Percentiles rank a stretch among this genome's conserved stretches.
Conservation (phyloP, 768 basidiomycete species). For the Aureoboletus auriporus region DNA sequence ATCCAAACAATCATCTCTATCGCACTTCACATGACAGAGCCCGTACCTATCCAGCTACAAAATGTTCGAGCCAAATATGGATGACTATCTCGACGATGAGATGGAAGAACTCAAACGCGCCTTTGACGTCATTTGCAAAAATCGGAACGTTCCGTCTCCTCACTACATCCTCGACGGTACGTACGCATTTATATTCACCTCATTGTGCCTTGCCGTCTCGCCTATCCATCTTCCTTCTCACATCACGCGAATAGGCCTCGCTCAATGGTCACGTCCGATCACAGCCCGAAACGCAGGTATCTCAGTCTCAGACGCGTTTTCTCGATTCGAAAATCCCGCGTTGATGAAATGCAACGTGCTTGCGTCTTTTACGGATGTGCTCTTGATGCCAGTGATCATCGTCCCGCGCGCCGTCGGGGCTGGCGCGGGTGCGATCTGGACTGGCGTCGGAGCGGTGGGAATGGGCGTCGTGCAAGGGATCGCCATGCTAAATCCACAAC, state of each 20-base stretch:
- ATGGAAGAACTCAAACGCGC: slow-evolving; percentile 72
- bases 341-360: slow-evolving; percentile 90
- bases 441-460: slow-evolving; percentile 52
- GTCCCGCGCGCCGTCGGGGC: slow-evolving; percentile 80
- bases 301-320: slow-evolving; percentile 49
- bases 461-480: slow-evolving; percentile 80
- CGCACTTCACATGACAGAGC: slow-evolving; percentile 1
- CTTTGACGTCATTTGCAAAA: slow-evolving; percentile 71
- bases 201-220: too few species aligned
- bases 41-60: slow-evolving; percentile 54
- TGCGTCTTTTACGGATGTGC: slow-evolving; percentile 84
- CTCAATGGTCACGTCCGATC: background rate
- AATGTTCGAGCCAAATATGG: slow-evolving; percentile 97
- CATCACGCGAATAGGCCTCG: slow-evolving; percentile 5
- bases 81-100: slow-evolving; percentile 96
- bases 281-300: background rate
- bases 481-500: slow-evolving; percentile 84
- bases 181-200: background rate
- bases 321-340: slow-evolving; percentile 85
- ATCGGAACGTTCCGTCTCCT: slow-evolving; percentile 63
- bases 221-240: background rate
- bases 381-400: slow-evolving; percentile 92
- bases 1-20: background rate
- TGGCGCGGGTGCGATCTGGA: slow-evolving; percentile 62
- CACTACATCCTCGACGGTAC: slow-evolving; percentile 33